Base-by-base conservation (phyloP, 495 filamentous ascomycete species). In the Daldinia decipiens region DNA sequence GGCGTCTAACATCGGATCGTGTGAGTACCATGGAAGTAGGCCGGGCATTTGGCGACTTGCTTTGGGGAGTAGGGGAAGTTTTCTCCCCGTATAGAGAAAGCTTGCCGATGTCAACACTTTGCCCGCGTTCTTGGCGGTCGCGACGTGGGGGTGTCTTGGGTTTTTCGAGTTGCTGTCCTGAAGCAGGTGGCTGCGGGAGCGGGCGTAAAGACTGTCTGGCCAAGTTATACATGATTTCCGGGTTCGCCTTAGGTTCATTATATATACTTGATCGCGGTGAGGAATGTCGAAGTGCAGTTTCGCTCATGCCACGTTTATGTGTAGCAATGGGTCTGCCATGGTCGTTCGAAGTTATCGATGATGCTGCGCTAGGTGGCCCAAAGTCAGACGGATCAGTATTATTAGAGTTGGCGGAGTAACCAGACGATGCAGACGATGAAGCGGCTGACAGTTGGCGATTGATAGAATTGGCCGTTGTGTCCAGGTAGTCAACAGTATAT, bases 281-380 rank as follows among this genome's bases (percentile, higher is more conserved):
- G 4, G 56, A 43, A n/a, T 73, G 71, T 26, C 73, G 75, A 40
- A 72, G 56, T 21, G 71, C 68, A 36, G 85, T 83, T 78, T 96
- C 93, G 76, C 91, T 95, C 75, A 89, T 88, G 38, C 92, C 93
- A 67, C 93, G 86, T 79, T 88, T 92, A 73, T 94, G 93, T 15
- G 88, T 85, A 27, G 83, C 67, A 45, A 81, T 72, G 27, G 79
- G 62, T 38, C 60, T n/a, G 45, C 52, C 80, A 68, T 87, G 86
- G 29, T 81, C 81, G 76, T 87, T 89, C n/a, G 93, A 94, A 9
- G 85, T 86, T 70, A 87, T 86, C 4, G 93, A 95, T n/a, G 92
- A 93, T 31, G 89, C 78, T 7, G 91, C 93, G 76, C 92, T 93
- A 53, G 91, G 88, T 50, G 90, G 88, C 72, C 90, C 92, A 19